phyloP scores from a whole-genome alignment of 345 rosid species.

The Populus deltoides region DNA sequence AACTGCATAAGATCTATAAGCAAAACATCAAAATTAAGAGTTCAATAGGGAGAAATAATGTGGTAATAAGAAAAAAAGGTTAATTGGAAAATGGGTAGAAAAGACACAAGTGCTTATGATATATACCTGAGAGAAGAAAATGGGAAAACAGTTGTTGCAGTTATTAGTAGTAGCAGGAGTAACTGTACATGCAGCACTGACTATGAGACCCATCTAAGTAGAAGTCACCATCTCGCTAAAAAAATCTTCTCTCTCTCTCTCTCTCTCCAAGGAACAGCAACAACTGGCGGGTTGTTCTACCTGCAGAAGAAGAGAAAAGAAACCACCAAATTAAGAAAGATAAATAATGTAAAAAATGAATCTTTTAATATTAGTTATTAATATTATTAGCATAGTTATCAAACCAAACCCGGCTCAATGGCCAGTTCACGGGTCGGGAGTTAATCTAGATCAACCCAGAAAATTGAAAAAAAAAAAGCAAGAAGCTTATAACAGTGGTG shows the following conservation, averaged over 20 bases:
- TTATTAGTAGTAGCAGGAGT: neutral
- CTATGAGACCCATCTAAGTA: conserved; percentile 9
- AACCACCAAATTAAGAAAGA: conserved; percentile 6
- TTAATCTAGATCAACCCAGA: too few species aligned
- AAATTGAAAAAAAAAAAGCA: too few species aligned
- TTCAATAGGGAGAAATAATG: neutral
- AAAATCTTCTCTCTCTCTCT: neutral
- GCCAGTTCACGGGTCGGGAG: too few species aligned
- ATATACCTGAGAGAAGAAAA: conserved; percentile 2
- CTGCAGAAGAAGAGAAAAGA: neutral
- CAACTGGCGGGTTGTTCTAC: conserved; percentile 13
- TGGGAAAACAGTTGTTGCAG: neutral
- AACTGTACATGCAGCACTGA: neutral
- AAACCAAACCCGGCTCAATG: too few species aligned
- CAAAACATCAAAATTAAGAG: neutral
- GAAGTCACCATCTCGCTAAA: neutral
- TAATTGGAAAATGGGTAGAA: neutral
- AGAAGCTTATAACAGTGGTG: too few species aligned
- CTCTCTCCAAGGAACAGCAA: neutral
- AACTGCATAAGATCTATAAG: neutral
- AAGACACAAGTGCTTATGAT: neutral
- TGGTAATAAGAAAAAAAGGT: neutral
- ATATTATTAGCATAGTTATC: neutral
- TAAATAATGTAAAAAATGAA: neutral
- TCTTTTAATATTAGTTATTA: neutral